Evolutionary conservation across 352 stramenopile species (phyloP).

Genomic region (Globisporangium lucens): DNA sequence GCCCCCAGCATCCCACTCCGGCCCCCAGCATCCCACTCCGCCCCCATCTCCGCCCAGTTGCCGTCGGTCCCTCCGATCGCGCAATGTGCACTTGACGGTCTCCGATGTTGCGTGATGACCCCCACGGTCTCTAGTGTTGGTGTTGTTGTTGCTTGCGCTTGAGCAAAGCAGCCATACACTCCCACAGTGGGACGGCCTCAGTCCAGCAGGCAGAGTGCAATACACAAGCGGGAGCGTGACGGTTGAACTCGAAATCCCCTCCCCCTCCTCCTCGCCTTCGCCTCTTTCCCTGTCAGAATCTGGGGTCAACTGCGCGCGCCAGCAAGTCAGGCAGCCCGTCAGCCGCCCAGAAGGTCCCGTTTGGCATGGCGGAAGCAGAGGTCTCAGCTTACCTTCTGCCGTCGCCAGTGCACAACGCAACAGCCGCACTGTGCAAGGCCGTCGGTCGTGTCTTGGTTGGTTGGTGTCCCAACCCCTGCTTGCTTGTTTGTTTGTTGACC

Average conservation of each 20-base stretch:
- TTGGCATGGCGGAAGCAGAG: slow-evolving; percentile 3
- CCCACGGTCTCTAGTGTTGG: not conserved
- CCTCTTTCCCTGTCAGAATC: not conserved
- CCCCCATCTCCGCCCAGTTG: not conserved
- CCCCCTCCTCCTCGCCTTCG: not conserved
- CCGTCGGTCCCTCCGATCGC: not conserved
- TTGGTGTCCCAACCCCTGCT: too few relatives aligned
- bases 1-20: not conserved
- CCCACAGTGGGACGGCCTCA: not conserved
- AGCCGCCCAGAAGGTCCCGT: not conserved
- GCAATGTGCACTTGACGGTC: not conserved
- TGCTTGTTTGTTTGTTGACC: too few relatives aligned
- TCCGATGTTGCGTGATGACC: not conserved
- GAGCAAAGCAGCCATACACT: not conserved
- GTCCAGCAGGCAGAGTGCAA: not conserved
- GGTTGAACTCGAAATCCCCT: too few relatives aligned
- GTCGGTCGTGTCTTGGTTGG: too few relatives aligned
- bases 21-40: not conserved
- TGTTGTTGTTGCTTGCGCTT: too few relatives aligned
- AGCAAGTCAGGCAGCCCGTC: slow-evolving; percentile 1
- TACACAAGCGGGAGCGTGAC: too few relatives aligned
- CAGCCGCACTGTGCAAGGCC: not conserved
- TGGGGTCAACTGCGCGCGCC: not conserved
- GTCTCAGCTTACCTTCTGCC: not conserved
- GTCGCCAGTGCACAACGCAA: not conserved